Base-by-base conservation (phyloP, 371 early-diverging fungal species). In the Mucor lusitanicus region DNA sequence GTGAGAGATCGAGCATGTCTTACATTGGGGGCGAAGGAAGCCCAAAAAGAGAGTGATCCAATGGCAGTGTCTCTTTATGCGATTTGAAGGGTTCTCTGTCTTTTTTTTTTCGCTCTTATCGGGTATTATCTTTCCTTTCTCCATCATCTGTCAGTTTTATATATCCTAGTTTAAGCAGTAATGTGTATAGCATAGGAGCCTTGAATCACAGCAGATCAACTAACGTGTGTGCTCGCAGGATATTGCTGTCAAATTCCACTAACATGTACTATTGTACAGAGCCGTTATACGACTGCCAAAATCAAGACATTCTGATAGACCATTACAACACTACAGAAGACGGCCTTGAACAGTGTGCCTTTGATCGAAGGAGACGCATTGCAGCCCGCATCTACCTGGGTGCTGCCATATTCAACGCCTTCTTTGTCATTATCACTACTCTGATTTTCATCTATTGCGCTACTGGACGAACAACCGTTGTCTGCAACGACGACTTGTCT, bases 391-490 rank as follows among this genome's bases (percentile, higher is more conserved):
- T 54, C 15, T 54, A 54, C 27, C 6, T 54, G 12, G 54, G 28
- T 7, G 28, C 30, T 27, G 54, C 54, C 1, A 13, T 54, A 8
- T 13, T 28, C 28, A 54, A 54, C 28, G 30, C 30, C 15, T 12
- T 54, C 27, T 30, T 54, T 54, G 30, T 54, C 12, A 30, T 54
- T 28, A 12, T 28, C 1, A 54, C 54, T 4, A 54, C 54, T 1
- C 9, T 54, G 9, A 2, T 71, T 27, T 60, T 67, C 42, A 46
- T 69, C 11, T 69, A 64, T 46, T 67, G 63, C 15, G 63, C 60
- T 53, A n/a, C 28, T 3, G 25, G 23, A 13, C 61, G 25, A 35
- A 30, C 57, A 37, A 54, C 17, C 32, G 53, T 25, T 17, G 32
- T 21, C 33, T 55, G 13, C 37, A 19, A 9, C 17, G 25, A n/a